These are phyloP conservation scores for Quambalaria eucalypti DNA, from an alignment of 1,284 basidiomycete genomes.

Conservation along the genomic window DNA sequence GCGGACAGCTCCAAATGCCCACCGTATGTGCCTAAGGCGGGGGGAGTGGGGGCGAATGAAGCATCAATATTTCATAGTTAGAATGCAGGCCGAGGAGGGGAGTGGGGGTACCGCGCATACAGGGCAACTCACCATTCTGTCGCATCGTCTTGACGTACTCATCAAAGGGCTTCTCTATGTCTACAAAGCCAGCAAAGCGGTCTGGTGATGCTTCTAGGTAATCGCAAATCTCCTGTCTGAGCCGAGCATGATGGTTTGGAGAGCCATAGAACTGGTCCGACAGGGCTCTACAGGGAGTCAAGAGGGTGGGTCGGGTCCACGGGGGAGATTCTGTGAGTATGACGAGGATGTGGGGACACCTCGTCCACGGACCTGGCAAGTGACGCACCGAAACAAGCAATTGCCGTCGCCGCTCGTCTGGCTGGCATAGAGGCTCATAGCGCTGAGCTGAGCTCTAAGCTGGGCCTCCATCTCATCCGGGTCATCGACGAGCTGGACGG, in stretches of 20 bases:
- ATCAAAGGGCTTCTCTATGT: conserved; percentile 59
- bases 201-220: not conserved
- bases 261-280: conserved; percentile 64
- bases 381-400: conserved; percentile 37
- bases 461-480: conserved; percentile 35
- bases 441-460: conserved; percentile 33
- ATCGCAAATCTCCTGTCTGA: conserved; percentile 55
- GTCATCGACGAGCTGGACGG: conserved; percentile 25
- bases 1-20: conserved; percentile 83
- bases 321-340: not conserved
- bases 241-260: conserved; percentile 59
- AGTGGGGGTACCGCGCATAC: not conserved
- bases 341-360: not conserved
- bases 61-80: not conserved
- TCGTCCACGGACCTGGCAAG: not conserved
- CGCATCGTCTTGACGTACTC: conserved; percentile 40
- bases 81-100: not conserved
- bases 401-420: conserved; percentile 45
- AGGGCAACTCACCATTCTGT: conserved; percentile 42
- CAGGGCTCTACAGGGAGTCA: conserved; percentile 33
- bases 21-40: conserved; percentile 74
- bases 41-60: too few relatives aligned
- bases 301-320: not conserved
- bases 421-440: conserved; percentile 42
- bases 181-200: conserved; percentile 72